Base-by-base conservation (phyloP, 2,329 filamentous ascomycete species). In the Dothiorella sarmentorum region DNA sequence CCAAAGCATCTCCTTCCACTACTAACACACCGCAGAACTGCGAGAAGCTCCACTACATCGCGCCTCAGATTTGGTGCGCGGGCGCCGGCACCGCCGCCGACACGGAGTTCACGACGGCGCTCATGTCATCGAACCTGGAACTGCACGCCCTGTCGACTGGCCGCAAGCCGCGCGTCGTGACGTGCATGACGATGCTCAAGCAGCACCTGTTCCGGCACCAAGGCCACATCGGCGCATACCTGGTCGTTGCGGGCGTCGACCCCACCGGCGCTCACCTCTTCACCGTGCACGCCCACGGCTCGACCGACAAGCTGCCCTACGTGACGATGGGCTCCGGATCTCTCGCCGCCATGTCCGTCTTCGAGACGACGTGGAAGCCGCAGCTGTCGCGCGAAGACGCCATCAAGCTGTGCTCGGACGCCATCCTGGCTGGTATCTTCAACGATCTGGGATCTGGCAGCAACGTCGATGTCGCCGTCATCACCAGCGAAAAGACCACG, bases 191-290 rank as follows among this genome's bases (percentile, higher is more conserved):
- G 53, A 88, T 99, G 82, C 87, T 99, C 65, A 99, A 99, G 83
- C 94, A 99, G 80, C 94, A 99, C 76, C 89, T 99, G 63, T 99
- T 99, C 88, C 87, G 90, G 68, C 90, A 99, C 82, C 94, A 99
- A 76, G 94, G 94, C 67, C 85, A 99, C 80, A 96, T 99, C 67
- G 94, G 95, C 67, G 94, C 94, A 64, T 99, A 99, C 77, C 87
- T 99, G 60, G 94, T 99, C 65, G 90, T 99, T 60, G 94, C 94
- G 35, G 94, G 94, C 65, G 92, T 95, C 71, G 94, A 99, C 74
- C 93, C 95, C 31, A 99, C 94, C 0, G 94, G 94, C 69, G 86
- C 88, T 44, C 91, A 96, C 69, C 87, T 99, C 62, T 99, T 96
- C 82, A 99, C 95, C 64, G 94, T 99, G 42, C 94, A 99, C 78